phyloP scores from a whole-genome alignment of 345 rosid species.

The Eucalyptus brandiana region DNA sequence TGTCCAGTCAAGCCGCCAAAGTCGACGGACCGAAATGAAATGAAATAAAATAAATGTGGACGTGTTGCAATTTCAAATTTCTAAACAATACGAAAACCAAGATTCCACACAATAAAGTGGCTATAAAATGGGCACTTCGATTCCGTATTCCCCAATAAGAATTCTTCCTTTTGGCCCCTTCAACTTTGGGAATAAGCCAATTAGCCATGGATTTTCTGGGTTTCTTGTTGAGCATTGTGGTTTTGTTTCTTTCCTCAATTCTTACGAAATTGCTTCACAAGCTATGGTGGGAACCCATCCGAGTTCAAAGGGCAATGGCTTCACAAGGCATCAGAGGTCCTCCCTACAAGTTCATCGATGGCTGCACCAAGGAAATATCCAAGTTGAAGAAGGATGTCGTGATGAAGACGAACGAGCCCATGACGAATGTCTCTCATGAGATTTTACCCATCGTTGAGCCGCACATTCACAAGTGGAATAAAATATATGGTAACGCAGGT shows the following conservation, averaged over 20 bases:
- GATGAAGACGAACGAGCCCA: not conserved
- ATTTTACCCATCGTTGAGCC: not conserved
- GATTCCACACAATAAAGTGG: too few relatives aligned
- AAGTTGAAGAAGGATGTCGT: not conserved
- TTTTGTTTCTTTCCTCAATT: not conserved
- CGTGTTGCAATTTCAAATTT: too few relatives aligned
- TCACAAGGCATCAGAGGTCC: not conserved
- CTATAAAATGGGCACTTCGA: not conserved
- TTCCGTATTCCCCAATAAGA: not conserved
- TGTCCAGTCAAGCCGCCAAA: too few relatives aligned
- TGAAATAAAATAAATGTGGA: not conserved
- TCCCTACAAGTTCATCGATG: not conserved
- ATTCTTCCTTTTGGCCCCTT: too few relatives aligned
- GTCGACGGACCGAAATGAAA: too few relatives aligned
- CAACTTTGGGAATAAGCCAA: not conserved
- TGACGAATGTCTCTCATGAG: not conserved
- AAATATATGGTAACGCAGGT: not conserved
- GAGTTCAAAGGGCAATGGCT: not conserved
- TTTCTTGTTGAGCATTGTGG: not conserved
- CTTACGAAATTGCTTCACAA: not conserved
- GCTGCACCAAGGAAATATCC: not conserved
- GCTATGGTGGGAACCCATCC: not conserved
- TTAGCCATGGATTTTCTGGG: not conserved
- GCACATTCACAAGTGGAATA: not conserved
- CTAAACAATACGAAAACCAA: too few relatives aligned